Evolutionary conservation across 768 basidiomycete genomes (phyloP).

Genomic region (Mycena maculata): DNA sequence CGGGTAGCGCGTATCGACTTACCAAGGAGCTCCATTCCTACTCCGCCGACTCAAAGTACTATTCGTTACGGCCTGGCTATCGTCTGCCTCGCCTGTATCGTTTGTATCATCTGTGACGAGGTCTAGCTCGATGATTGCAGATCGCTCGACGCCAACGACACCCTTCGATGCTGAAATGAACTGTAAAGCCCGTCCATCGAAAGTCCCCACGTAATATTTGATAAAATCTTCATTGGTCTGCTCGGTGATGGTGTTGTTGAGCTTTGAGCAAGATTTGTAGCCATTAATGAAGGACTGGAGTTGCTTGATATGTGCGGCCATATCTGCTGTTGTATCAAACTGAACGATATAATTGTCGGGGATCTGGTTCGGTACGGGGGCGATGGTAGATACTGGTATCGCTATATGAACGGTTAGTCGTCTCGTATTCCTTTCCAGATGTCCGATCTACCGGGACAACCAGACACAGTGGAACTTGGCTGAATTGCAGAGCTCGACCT

Average conservation of each 20-base stretch:
- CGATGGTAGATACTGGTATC: not conserved
- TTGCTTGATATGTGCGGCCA: not conserved
- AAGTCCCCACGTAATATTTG: not conserved
- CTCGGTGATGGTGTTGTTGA: not conserved
- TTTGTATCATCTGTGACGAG: not conserved
- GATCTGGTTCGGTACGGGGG: not conserved
- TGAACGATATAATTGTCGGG: not conserved
- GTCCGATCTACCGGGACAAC: not conserved
- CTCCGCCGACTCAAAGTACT: not conserved
- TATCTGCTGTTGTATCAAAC: not conserved
- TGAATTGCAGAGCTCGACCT: not conserved
- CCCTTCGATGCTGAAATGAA: not conserved
- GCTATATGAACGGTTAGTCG: not conserved
- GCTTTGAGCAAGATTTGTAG: not conserved
- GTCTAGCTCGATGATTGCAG: not conserved
- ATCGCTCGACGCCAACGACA: not conserved
- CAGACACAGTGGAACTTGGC: not conserved
- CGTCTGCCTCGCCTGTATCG: not conserved
- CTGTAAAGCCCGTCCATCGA: not conserved
- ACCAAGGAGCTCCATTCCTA: not conserved
- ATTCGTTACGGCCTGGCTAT: not conserved
- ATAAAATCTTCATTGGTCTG: not conserved
- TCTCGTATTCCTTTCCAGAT: not conserved
- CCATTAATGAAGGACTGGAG: not conserved
- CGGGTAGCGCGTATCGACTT: not conserved